Conservation (phyloP, 768 basidiomycete genomes). For the Polyporus arcularius region DNA sequence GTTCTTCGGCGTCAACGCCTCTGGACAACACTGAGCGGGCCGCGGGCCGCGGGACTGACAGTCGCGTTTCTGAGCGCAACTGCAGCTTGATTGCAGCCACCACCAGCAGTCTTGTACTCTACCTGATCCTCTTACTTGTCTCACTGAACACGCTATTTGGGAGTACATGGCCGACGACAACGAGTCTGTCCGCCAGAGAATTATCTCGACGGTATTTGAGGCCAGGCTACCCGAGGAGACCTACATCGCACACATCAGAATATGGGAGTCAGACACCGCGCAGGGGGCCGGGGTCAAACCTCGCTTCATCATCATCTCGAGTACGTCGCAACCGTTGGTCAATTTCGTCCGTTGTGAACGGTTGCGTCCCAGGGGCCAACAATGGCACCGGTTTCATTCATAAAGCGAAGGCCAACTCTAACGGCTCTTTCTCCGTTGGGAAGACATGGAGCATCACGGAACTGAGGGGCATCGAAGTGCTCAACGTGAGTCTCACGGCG, state of each 20-base stretch:
- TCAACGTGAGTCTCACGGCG: slow-evolving; percentile 54
- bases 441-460: slow-evolving; percentile 93
- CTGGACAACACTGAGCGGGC: slow-evolving; percentile 18
- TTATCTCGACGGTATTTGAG: slow-evolving; percentile 81
- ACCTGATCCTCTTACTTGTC: too few relatives aligned
- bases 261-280: slow-evolving; percentile 81
- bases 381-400: slow-evolving; percentile 77
- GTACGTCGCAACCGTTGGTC: slow-evolving; percentile 52
- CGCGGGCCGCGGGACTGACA: too few relatives aligned
- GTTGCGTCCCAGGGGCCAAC: slow-evolving; percentile 48
- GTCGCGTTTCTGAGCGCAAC: too few relatives aligned
- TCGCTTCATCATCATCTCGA: slow-evolving; percentile 86
- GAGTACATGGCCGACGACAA: slow-evolving; percentile 27
- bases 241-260: slow-evolving; percentile 89
- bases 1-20: slow-evolving; percentile 14
- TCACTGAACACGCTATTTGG: too few relatives aligned
- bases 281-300: slow-evolving; percentile 79
- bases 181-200: slow-evolving; percentile 62
- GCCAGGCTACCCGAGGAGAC: slow-evolving; percentile 75
- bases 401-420: slow-evolving; percentile 96
- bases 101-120: too few relatives aligned
- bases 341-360: slow-evolving; percentile 1
- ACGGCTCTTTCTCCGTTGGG: slow-evolving; percentile 93
- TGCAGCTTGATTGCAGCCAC: not conserved
- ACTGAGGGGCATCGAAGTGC: slow-evolving; percentile 76